A percentile compares a stretch with the other conserved stretches of the same genome.
phyloP scores from a whole-genome alignment of 805 yeast species.

The Saturnispora serradocipensis region DNA sequence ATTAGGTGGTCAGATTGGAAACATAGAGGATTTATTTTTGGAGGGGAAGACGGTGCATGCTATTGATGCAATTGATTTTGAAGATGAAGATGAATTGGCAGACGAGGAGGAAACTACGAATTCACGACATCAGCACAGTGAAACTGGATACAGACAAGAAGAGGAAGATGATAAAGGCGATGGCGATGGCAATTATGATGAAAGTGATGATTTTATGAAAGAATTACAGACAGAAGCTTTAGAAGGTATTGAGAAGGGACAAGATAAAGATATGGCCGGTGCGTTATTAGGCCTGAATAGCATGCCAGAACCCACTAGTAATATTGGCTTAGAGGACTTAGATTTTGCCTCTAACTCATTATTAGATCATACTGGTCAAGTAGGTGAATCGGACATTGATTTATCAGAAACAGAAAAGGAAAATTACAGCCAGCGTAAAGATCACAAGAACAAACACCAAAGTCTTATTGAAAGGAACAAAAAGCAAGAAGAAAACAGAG shows the following conservation, averaged over 20 bases:
- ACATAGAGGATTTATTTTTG: constrained; percentile 24
- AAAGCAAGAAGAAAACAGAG: constrained; percentile 20
- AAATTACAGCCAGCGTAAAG: constrained; percentile 11
- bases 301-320: constrained; percentile 17
- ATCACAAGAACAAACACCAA: constrained; percentile 8
- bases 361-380: constrained; percentile 13
- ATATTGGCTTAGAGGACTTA: constrained; percentile 25
- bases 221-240: constrained; percentile 31
- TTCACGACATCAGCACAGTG: constrained; percentile 10
- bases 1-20: constrained; percentile 27
- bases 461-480: constrained; percentile 13
- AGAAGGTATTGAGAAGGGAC: constrained; percentile 29
- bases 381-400: constrained; percentile 20
- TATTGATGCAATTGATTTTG: constrained; percentile 88
- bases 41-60: constrained; percentile 63
- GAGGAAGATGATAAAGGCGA: constrained; percentile 31
- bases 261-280: constrained; percentile 19
- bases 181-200: constrained; percentile 31
- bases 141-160: background rate
- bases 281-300: constrained; percentile 27
- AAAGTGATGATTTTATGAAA: constrained; percentile 29
- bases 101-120: constrained; percentile 55
- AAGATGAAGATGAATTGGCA: constrained; percentile 89
- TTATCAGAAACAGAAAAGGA: constrained; percentile 25
- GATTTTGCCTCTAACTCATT: constrained; percentile 24